A percentile compares a stretch with the other conserved stretches of the same genome.
Conservation (phyloP, 1,284 basidiomycete genomes). For the Cutaneotrichosporon cavernicola region DNA sequence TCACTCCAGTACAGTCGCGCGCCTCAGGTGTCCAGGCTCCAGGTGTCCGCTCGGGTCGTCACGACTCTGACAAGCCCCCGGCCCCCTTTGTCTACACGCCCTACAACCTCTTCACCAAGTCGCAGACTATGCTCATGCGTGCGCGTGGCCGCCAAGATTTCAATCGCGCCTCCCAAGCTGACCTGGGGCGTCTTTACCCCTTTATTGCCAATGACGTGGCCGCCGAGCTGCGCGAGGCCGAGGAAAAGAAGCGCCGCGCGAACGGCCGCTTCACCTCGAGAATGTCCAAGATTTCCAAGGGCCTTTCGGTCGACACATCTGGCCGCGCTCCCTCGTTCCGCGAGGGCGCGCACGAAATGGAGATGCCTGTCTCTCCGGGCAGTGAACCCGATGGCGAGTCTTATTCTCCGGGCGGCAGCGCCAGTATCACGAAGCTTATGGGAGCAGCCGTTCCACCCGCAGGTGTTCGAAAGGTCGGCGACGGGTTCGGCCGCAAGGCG, state of each 20-base stretch:
- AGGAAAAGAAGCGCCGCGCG: constrained; percentile 29
- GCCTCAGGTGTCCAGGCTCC: constrained; percentile 48
- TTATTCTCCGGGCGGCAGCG: constrained; percentile 6
- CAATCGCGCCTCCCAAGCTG: constrained; percentile 44
- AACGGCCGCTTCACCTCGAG: constrained; percentile 25
- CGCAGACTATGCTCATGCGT: constrained; percentile 55
- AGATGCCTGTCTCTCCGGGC: constrained; percentile 16
- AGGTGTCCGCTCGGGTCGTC: constrained; percentile 38
- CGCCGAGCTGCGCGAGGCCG: constrained; percentile 43
- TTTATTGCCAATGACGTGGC: constrained; percentile 43
- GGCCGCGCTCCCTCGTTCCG: neutral
- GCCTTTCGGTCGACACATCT: constrained; percentile 27
- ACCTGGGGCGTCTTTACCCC: constrained; percentile 53
- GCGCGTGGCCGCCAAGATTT: constrained; percentile 52
- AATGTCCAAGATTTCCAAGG: constrained; percentile 24
- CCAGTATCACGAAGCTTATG: constrained; percentile 22
- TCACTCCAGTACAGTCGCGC: constrained; percentile 45
- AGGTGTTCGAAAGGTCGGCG: constrained; percentile 6
- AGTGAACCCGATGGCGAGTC: constrained; percentile 26
- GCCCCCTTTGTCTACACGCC: constrained; percentile 58
- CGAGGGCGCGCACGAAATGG: neutral
- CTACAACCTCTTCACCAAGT: constrained; percentile 56
- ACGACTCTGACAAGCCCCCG: constrained; percentile 52
- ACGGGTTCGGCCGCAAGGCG: constrained; percentile 22
- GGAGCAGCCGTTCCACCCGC: constrained; percentile 18